Conservation (phyloP, 306 rosid genomes). For the Cucumis sativus region DNA sequence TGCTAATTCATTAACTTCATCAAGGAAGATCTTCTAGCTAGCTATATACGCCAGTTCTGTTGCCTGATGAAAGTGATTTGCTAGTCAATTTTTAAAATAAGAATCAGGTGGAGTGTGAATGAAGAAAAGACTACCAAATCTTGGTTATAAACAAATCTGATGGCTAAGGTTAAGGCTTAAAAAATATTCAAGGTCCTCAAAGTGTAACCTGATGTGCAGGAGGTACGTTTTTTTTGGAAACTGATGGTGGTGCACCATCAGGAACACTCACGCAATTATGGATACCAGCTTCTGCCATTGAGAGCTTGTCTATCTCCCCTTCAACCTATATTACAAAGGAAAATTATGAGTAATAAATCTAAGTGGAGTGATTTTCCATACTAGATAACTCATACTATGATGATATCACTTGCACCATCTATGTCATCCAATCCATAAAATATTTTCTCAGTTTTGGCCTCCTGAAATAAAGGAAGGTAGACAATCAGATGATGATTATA, state of each 20-base stretch:
- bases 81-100: no score
- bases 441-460: conserved; percentile 70
- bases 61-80: no score
- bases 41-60: not conserved
- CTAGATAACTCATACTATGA: conserved; percentile 49
- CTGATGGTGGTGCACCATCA: conserved; percentile 82
- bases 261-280: conserved; percentile 91
- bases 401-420: conserved; percentile 54
- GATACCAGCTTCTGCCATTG: conserved; percentile 97
- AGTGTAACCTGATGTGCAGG: conserved; percentile 43
- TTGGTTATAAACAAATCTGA: not conserved
- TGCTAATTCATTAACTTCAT: not conserved
- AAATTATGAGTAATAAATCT: conserved; percentile 9
- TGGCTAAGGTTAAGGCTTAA: not conserved
- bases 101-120: not conserved
- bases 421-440: conserved; percentile 89
- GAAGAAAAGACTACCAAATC: not conserved
- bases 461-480: conserved; percentile 41
- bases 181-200: not conserved
- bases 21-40: not conserved
- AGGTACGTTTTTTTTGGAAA: conserved; percentile 61
- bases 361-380: conserved; percentile 1
- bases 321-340: conserved; percentile 50
- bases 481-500: not conserved
- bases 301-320: conserved; percentile 97